phyloP scores from a whole-genome alignment of 179 eudicot genomes.

The Gypsophila paniculata region DNA sequence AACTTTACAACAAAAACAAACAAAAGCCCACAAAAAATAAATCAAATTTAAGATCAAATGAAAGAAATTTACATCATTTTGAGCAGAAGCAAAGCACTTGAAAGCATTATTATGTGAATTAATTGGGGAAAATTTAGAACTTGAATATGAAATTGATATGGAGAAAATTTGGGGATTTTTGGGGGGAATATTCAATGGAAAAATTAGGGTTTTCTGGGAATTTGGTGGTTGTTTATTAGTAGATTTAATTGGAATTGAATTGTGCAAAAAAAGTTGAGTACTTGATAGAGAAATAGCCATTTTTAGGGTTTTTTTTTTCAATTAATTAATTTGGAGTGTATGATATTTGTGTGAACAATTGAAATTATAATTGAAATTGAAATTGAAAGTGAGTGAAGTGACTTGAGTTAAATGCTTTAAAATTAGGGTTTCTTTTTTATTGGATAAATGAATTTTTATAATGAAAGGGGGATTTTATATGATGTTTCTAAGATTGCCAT shows the following conservation, averaged over 20 bases:
- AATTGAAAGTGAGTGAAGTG: not conserved
- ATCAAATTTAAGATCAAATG: not conserved
- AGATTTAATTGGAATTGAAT: constrained; percentile 19
- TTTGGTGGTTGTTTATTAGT: constrained; percentile 16
- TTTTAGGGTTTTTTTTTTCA: not conserved
- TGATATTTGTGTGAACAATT: constrained; percentile 1
- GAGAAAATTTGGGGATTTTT: constrained; percentile 4
- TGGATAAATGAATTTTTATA: too few relatives aligned
- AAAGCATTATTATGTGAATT: constrained; percentile 14
- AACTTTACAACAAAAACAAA: constrained; percentile 12
- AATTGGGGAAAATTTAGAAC: constrained; percentile 14
- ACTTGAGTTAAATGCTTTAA: too few relatives aligned
- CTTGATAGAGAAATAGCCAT: constrained; percentile 31
- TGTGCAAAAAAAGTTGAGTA: constrained; percentile 14
- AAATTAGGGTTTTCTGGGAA: constrained; percentile 15
- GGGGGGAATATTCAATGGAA: constrained; percentile 2
- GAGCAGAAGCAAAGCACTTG: constrained; percentile 18
- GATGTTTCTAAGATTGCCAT: too few relatives aligned
- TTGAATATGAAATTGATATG: not conserved
- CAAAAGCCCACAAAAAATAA: not conserved
- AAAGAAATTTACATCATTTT: constrained; percentile 22
- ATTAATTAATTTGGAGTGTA: not conserved
- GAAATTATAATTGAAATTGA: not conserved
- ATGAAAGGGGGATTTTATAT: too few relatives aligned
- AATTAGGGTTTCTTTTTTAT: too few relatives aligned